Conservation (phyloP, 495 filamentous ascomycete species). For the Talaromyces stipitatus region DNA sequence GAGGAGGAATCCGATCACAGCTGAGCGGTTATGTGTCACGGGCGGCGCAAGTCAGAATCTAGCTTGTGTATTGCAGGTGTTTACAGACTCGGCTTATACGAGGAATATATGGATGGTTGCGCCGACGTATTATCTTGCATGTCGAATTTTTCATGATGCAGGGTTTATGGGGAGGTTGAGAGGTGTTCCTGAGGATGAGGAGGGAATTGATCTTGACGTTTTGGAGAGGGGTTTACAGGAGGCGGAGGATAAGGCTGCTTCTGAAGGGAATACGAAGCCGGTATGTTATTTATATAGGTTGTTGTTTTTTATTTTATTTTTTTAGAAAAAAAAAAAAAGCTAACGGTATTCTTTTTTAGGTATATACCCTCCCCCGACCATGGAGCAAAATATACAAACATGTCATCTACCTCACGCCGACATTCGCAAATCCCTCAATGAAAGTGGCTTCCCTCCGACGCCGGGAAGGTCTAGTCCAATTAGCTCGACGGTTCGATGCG, state of each 20-base stretch:
- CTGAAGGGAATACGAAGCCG: conserved; percentile 25
- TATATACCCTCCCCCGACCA: conserved; percentile 31
- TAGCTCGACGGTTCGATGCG: conserved; percentile 69
- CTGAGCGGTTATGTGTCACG: conserved; percentile 67
- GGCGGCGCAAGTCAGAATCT: conserved; percentile 74
- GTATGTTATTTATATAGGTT: conserved; percentile 16
- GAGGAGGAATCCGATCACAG: too few species aligned
- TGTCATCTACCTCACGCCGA: conserved; percentile 77
- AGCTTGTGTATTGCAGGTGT: conserved; percentile 62
- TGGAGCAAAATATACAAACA: conserved; percentile 69
- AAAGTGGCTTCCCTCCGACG: conserved; percentile 60
- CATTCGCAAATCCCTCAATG: conserved; percentile 73
- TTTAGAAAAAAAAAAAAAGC: background rate
- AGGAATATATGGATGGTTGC: conserved; percentile 69
- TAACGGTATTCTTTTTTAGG: conserved; percentile 13
- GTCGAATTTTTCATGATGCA: conserved; percentile 70
- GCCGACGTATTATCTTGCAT: conserved; percentile 74
- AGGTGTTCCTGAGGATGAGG: conserved; percentile 65
- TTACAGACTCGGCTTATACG: conserved; percentile 71
- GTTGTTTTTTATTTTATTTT: background rate
- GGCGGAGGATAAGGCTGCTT: conserved; percentile 23
- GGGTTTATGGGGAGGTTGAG: conserved; percentile 55
- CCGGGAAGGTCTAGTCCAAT: conserved; percentile 51
- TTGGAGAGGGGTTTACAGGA: conserved; percentile 42
- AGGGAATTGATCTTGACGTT: conserved; percentile 58